A percentile compares a stretch with the other conserved stretches of the same genome.
Conservation (phyloP, 2,329 filamentous ascomycete genomes). For the Calonectria pauciramosa region DNA sequence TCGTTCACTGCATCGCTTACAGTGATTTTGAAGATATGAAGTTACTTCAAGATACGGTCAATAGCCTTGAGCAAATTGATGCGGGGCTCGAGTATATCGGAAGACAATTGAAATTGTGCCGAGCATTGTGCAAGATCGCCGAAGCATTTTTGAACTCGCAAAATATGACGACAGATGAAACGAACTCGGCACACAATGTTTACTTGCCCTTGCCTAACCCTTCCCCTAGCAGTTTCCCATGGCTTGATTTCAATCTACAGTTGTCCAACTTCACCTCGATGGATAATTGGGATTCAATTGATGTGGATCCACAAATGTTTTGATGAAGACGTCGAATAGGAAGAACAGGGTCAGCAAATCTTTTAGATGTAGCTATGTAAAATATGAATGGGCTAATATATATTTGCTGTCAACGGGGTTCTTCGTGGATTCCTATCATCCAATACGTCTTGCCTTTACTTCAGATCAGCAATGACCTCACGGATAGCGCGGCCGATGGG, state of each 20-base stretch:
- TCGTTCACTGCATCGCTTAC: conserved; percentile 8
- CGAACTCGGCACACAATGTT: neutral
- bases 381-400: neutral
- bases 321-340: neutral
- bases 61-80: conserved; percentile 2
- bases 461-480: neutral
- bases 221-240: conserved; percentile 4
- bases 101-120: conserved; percentile 16
- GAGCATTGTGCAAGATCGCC: conserved; percentile 10
- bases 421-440: too few relatives aligned
- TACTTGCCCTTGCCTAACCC: conserved; percentile 4
- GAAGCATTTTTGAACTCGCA: conserved; percentile 14
- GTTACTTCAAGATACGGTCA: conserved; percentile 4
- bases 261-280: neutral
- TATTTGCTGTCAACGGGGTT: neutral
- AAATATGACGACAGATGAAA: neutral
- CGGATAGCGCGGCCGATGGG: neutral
- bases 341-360: neutral
- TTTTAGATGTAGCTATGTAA: neutral
- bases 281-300: neutral
- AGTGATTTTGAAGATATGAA: neutral
- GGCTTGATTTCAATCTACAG: conserved; percentile 6
- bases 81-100: neutral
- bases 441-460: neutral
- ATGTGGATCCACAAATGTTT: neutral